Evolutionary conservation across 768 basidiomycete genomes (phyloP).

Genomic region (Pholiota molesta): DNA sequence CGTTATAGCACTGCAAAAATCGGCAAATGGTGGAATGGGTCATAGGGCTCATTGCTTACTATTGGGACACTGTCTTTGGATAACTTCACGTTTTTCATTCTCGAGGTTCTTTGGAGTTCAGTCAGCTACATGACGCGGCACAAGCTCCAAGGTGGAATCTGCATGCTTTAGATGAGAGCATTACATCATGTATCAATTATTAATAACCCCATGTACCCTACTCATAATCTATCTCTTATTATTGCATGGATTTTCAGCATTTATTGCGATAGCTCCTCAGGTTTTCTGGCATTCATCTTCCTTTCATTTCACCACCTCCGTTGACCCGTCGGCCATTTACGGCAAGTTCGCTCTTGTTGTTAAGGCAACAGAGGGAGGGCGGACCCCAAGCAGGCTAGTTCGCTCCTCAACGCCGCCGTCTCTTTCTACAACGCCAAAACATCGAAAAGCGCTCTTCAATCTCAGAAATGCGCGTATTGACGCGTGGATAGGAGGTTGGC

Average conservation of each 20-base stretch:
- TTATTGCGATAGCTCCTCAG: not conserved
- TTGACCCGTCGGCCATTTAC: not conserved
- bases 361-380: constrained; percentile 9
- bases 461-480: not conserved
- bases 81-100: not conserved
- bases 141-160: constrained; percentile 1
- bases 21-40: constrained; percentile 77
- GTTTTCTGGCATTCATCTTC: not conserved
- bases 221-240: constrained; percentile 6
- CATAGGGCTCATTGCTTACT: constrained; percentile 20
- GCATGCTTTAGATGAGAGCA: constrained; percentile 7
- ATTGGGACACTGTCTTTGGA: not conserved
- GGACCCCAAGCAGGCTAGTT: constrained; percentile 19
- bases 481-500: not conserved
- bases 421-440: not conserved
- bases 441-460: not conserved
- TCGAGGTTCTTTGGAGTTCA: not conserved
- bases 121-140: not conserved
- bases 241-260: not conserved
- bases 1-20: constrained; percentile 79
- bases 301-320: not conserved
- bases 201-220: constrained; percentile 16
- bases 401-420: not conserved
- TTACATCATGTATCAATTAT: constrained; percentile 13
- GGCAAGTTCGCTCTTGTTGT: constrained; percentile 9